Evolutionary conservation across 2,329 filamentous ascomycete genomes (phyloP), one percentile per base, ranked within the genome.

Genomic region (Rhinocladiella mackenziei): DNA sequence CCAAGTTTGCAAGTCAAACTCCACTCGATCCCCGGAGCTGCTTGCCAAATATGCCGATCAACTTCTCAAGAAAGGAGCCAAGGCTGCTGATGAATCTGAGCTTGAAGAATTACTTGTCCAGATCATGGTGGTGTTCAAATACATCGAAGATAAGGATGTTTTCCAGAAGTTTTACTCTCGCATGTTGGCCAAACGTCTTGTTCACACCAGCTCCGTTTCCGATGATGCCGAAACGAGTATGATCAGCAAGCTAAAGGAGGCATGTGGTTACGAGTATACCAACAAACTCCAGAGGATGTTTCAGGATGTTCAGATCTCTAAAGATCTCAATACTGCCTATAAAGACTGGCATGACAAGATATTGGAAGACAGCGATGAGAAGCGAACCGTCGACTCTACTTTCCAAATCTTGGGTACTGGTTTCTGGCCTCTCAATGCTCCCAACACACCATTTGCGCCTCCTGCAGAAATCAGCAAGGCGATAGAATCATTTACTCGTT

Each of bases 211-310:
- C 63, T 97, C 92, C 0, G 92, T 92, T 2, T 96, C 89, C 2
- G 89, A 95, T 57, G 92, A 98, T 68, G 91, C 92, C 1, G 92
- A 98, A 73, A 96, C 89, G 0, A 96, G 88, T 70, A 98, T 98
- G 92, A 98, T 98, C 66, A 89, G 86, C 72, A 98, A 97, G 71
- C 75, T 98, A 56, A 98, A 98, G 73, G 92, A 98, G 63, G 91
- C 92, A 0, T 97, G 92, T 62, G 92, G 92, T 59, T 98, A 96
- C 58, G 92, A 98, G 66, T 98, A 98, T 69, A 98, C 92, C 57
- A 98, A 97, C 75, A 97, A 97, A 72, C 78, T 98, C 33, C 91
- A 97, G 71, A 88, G 94, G 62, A 98, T 98, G 92, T 98, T 97
- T 78, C 91, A 97, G 65, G 92, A 98, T 62, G 96, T 98, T 74